Conservation (phyloP, 208 protist genomes). For the Naegleria fowleri region DNA sequence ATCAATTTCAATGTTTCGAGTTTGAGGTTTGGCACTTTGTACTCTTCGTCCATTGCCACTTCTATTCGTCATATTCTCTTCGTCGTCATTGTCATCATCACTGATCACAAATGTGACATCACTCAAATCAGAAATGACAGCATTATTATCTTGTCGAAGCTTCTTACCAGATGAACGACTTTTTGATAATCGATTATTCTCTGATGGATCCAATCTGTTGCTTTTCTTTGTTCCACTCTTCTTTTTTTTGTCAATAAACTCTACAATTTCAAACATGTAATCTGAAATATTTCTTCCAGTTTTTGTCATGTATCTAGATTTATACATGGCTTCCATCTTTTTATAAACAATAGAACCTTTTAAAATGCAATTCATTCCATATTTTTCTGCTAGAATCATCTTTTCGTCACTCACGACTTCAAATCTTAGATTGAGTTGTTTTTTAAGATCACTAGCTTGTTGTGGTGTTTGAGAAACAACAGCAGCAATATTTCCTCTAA, state of each 20-base stretch:
- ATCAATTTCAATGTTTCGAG: background rate
- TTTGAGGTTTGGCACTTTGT: background rate
- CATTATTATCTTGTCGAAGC: background rate
- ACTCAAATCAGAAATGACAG: background rate
- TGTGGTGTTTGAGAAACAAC: background rate
- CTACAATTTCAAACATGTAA: background rate
- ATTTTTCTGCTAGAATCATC: background rate
- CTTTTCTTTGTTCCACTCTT: background rate
- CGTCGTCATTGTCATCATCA: background rate
- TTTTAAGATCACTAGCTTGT: background rate
- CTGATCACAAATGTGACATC: background rate
- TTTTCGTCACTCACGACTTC: background rate
- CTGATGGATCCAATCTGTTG: background rate
- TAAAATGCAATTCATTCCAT: background rate
- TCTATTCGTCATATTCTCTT: background rate
- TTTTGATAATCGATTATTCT: background rate
- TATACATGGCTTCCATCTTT: background rate
- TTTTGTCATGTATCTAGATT: background rate
- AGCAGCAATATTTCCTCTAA: background rate
- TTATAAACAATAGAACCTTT: conserved; percentile 1
- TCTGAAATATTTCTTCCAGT: background rate
- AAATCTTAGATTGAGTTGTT: background rate
- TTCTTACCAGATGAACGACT: too few species aligned
- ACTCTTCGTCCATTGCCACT: background rate
- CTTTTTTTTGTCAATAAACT: background rate